A percentile compares a stretch with the other conserved stretches of the same genome.
phyloP scores from a whole-genome alignment of 1,284 basidiomycete genomes.

The Afroboletus lepidellus region DNA sequence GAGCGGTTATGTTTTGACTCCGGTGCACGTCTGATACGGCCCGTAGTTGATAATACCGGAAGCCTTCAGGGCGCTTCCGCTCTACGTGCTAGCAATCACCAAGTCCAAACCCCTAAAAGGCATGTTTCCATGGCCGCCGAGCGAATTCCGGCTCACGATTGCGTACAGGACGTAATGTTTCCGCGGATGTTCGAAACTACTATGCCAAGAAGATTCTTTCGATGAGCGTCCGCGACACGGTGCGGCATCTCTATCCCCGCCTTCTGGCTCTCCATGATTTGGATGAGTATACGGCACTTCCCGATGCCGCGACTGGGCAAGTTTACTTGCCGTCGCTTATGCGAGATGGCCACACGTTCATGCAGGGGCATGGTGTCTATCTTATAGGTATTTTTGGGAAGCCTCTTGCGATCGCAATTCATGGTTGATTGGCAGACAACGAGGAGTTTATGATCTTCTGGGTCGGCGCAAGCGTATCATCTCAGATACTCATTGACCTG shows the following conservation, averaged over 20 bases:
- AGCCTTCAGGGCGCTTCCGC: constrained; percentile 85
- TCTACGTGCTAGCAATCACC: constrained; percentile 81
- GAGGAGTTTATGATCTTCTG: constrained; percentile 90
- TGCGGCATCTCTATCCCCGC: constrained; percentile 87
- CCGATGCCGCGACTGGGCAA: constrained; percentile 53
- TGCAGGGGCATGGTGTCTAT: constrained; percentile 92
- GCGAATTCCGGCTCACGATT: constrained; percentile 10
- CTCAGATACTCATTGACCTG: constrained; percentile 81
- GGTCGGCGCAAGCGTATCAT: constrained; percentile 83
- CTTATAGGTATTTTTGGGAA: constrained; percentile 65
- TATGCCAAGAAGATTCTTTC: constrained; percentile 77
- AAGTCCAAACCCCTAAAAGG: constrained; percentile 95
- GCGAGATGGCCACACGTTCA: constrained; percentile 82
- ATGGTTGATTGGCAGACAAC: constrained; percentile 64
- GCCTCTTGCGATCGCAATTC: constrained; percentile 16
- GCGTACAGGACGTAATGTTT: constrained; percentile 73
- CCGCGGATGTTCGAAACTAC: constrained; percentile 91
- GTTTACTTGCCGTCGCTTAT: constrained; percentile 78
- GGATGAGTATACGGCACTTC: constrained; percentile 69
- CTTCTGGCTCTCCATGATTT: constrained; percentile 90
- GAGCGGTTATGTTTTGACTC: constrained; percentile 2
- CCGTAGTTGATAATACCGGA: constrained; percentile 89
- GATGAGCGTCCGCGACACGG: constrained; percentile 66
- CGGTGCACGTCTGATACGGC: constrained; percentile 11
- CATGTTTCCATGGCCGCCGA: constrained; percentile 24